Conservation (phyloP, 352 stramenopile genomes). For the Blastocystis sp. region DNA sequence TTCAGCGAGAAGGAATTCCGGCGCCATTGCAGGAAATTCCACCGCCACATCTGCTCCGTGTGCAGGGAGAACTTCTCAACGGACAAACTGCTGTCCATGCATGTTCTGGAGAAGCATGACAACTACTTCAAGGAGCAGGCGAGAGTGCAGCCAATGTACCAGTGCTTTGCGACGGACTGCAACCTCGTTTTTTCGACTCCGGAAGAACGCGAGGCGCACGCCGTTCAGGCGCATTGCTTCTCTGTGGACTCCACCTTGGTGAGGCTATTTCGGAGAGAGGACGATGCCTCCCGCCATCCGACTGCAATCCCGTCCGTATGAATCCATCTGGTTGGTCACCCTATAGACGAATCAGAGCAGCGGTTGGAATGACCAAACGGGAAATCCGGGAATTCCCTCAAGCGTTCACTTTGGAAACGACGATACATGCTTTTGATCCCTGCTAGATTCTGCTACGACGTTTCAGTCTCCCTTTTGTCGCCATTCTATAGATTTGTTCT, state of each 20-base stretch:
- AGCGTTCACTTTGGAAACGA: no score
- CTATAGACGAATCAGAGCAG: no score
- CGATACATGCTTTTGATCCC: no score
- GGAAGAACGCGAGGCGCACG: neutral
- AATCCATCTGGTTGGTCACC: no score
- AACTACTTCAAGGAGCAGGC: neutral
- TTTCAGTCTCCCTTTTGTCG: no score
- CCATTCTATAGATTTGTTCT: no score
- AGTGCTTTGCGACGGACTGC: slow-evolving; percentile 4
- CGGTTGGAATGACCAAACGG: no score
- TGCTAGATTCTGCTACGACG: no score
- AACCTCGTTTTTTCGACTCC: neutral
- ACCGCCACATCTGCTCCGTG: neutral
- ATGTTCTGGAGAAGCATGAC: slow-evolving; percentile 24
- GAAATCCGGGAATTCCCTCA: no score
- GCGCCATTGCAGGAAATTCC: neutral
- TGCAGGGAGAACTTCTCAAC: neutral
- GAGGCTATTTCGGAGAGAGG: neutral
- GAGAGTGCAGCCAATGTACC: neutral
- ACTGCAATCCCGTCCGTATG: no score
- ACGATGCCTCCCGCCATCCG: no score
- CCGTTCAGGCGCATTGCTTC: neutral
- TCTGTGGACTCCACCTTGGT: neutral
- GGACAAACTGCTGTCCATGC: neutral
- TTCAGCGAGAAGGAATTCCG: neutral